Percentiles rank a stretch among this genome's conserved stretches.
phyloP scores from a whole-genome alignment of 2,329 filamentous ascomycete genomes.

The Davidsoniella eucalypti region DNA sequence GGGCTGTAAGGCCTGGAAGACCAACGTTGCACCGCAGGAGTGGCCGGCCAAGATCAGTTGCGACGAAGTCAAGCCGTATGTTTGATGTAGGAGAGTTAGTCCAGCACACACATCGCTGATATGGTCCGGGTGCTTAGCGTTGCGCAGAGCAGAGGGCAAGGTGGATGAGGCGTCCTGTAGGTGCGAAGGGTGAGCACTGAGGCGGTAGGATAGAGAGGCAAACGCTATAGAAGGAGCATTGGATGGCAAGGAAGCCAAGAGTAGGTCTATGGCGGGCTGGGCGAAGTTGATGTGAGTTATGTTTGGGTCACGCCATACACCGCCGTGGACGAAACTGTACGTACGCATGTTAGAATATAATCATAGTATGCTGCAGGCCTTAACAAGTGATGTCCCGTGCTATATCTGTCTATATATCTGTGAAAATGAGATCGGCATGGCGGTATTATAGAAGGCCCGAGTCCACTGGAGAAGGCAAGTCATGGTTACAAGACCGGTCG shows the following conservation, averaged over 20 bases:
- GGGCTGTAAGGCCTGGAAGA: conserved; percentile 26
- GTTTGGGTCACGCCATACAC: conserved; percentile 17
- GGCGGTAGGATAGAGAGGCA: conserved; percentile 40
- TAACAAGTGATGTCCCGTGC: background rate
- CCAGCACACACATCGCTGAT: conserved; percentile 38
- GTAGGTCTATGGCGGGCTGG: conserved; percentile 1
- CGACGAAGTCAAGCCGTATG: conserved; percentile 27
- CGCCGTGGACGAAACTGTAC: conserved; percentile 16
- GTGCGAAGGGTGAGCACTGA: conserved; percentile 34
- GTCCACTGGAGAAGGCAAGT: background rate
- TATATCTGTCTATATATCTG: too few relatives aligned
- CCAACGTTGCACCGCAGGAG: conserved; percentile 42
- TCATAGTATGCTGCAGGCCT: too few relatives aligned
- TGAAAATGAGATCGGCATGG: too few relatives aligned
- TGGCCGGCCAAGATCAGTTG: conserved; percentile 44
- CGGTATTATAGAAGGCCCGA: too few relatives aligned
- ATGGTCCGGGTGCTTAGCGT: conserved; percentile 41
- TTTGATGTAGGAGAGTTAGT: conserved; percentile 29
- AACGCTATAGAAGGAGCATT: background rate
- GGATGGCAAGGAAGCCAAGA: conserved; percentile 1
- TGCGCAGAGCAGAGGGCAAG: conserved; percentile 19
- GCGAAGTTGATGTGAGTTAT: conserved; percentile 12
- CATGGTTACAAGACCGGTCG: background rate
- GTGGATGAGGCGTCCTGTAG: conserved; percentile 20
- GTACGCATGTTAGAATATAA: too few relatives aligned